Percentiles rank a stretch among this genome's conserved stretches.
Evolutionary conservation across 495 filamentous ascomycete genomes (phyloP).

Genomic region (Penicillium bovifimosum): DNA sequence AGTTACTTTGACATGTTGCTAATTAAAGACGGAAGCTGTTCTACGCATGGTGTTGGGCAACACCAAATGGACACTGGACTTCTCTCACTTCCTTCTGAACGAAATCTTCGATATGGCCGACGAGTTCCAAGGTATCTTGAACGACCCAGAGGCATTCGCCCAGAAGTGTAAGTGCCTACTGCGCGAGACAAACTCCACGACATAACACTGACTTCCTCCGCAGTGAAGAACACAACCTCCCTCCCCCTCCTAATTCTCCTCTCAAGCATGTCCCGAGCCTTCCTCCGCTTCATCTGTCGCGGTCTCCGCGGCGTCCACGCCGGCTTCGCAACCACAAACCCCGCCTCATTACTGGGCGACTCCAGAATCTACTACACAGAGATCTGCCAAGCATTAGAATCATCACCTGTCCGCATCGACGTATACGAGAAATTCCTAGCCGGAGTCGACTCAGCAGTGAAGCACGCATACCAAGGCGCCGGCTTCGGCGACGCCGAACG

Average conservation of each 20-base stretch:
- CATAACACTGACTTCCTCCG: constrained; percentile 1
- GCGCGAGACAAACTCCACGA: background rate
- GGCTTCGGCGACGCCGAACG: constrained; percentile 44
- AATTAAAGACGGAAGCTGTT: constrained; percentile 28
- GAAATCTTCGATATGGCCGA: constrained; percentile 58
- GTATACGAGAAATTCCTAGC: constrained; percentile 47
- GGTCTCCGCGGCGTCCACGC: constrained; percentile 47
- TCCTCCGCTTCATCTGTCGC: constrained; percentile 63
- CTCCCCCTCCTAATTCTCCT: constrained; percentile 65
- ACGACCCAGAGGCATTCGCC: constrained; percentile 39
- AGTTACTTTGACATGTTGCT: background rate
- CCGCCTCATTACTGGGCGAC: constrained; percentile 28
- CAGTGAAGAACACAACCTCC: constrained; percentile 46
- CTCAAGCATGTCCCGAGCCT: constrained; percentile 65
- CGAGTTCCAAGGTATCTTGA: constrained; percentile 41
- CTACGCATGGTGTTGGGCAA: constrained; percentile 40
- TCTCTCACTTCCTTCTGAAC: constrained; percentile 64
- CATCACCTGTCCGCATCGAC: constrained; percentile 40
- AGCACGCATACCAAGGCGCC: constrained; percentile 41
- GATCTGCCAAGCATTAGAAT: constrained; percentile 37
- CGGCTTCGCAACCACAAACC: constrained; percentile 27
- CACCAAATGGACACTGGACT: constrained; percentile 60
- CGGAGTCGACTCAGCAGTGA: constrained; percentile 43
- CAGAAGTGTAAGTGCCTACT: constrained; percentile 37
- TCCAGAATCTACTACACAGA: constrained; percentile 38